These are phyloP conservation scores for Gelatoporia subvermispora DNA, from an alignment of 768 basidiomycete species.

Conservation along the genomic window DNA sequence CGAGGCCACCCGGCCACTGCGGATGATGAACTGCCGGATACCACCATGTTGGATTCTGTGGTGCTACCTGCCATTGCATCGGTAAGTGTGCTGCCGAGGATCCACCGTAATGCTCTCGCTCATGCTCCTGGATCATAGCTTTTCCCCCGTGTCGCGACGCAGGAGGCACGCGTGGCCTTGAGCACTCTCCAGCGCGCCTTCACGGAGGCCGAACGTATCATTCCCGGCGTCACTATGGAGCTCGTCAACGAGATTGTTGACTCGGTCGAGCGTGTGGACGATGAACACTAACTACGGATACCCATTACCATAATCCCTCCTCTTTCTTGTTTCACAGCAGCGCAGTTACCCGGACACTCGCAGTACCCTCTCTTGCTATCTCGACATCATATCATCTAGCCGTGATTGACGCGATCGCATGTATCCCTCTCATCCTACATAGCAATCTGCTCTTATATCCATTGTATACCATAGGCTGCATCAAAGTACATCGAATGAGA, in stretches of 20 bases:
- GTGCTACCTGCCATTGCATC: conserved; percentile 95
- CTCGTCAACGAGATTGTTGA: conserved; percentile 93
- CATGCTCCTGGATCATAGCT: conserved; percentile 44
- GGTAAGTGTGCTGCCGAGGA: conserved; percentile 43
- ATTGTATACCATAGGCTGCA: conserved; percentile 23
- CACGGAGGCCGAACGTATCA: conserved; percentile 90
- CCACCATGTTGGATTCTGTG: conserved; percentile 94
- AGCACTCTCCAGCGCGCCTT: conserved; percentile 87
- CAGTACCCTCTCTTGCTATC: conserved; percentile 3
- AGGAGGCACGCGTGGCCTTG: conserved; percentile 83
- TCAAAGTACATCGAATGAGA: conserved; percentile 16
- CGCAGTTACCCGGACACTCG: conserved; percentile 4
- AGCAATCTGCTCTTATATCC: conserved; percentile 15
- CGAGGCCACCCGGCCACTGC: conserved; percentile 22
- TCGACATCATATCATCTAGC: not conserved
- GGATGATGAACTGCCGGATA: conserved; percentile 57
- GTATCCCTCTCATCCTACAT: conserved; percentile 3
- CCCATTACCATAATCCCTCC: not conserved
- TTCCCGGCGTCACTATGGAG: conserved; percentile 91
- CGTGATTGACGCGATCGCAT: conserved; percentile 1
- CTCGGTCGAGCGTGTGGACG: conserved; percentile 86
- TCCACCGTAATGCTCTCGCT: not conserved
- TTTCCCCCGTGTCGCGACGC: conserved; percentile 88
- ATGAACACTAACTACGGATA: conserved; percentile 43
- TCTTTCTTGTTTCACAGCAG: not conserved